These are phyloP conservation scores for Canavalia gladiata DNA, from an alignment of 306 rosid genomes.

Conservation along the genomic window DNA sequence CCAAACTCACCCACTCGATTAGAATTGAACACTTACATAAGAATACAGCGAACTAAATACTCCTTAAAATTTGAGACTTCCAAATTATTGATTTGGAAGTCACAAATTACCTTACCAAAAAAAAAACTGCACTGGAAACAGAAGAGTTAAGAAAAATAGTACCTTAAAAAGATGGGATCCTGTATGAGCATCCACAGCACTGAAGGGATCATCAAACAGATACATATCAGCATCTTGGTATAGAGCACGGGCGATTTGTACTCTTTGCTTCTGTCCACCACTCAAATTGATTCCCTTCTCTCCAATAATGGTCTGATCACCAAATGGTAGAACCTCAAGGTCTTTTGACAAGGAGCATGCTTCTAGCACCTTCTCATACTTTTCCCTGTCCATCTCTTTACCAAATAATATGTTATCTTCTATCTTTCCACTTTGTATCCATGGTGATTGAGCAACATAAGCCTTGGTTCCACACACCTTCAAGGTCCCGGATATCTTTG, in stretches of 20 bases:
- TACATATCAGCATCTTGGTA: constrained; percentile 88
- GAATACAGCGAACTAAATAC: neutral
- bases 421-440: constrained; percentile 91
- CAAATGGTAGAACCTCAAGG: constrained; percentile 74
- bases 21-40: neutral
- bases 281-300: constrained; percentile 93
- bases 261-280: constrained; percentile 91
- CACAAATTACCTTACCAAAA: neutral
- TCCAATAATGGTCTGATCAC: constrained; percentile 88
- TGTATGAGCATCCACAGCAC: constrained; percentile 96
- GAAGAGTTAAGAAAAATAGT: constrained; percentile 3
- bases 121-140: constrained; percentile 3
- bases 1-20: neutral
- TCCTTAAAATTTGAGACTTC: neutral
- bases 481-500: constrained; percentile 72
- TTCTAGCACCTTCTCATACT: constrained; percentile 75
- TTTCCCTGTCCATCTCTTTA: constrained; percentile 74
- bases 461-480: constrained; percentile 87
- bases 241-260: constrained; percentile 85
- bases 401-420: constrained; percentile 85
- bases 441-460: constrained; percentile 86
- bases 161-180: constrained; percentile 90
- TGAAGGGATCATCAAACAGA: constrained; percentile 91
- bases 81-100: neutral
- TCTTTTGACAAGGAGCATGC: constrained; percentile 82